Conservation (phyloP, 176 grass and related monocot genomes). For the Chloris gayana region DNA sequence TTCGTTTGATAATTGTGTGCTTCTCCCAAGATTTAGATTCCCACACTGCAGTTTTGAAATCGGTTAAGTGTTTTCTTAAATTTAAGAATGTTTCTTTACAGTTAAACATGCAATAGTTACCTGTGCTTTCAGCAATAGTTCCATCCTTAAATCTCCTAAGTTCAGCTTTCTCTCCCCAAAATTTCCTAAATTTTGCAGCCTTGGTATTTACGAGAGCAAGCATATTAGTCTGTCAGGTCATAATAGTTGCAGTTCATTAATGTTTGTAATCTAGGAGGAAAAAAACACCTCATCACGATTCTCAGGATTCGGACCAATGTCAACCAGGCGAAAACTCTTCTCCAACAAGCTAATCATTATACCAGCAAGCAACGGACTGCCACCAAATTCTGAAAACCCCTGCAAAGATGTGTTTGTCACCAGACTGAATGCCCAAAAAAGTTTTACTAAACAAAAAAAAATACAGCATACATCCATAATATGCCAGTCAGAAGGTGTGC, state of each 20-base stretch:
- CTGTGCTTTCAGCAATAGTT: conserved; percentile 95
- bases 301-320: conserved; percentile 88
- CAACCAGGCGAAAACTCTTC: conserved; percentile 75
- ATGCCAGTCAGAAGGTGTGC: conserved; percentile 87
- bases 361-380: conserved; percentile 65
- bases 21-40: conserved; percentile 72
- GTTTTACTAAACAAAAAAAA: conserved; percentile 12
- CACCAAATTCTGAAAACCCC: conserved; percentile 87
- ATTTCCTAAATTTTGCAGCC: conserved; percentile 79
- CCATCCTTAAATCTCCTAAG: conserved; percentile 97
- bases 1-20: conserved; percentile 84
- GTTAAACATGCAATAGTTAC: conserved; percentile 49
- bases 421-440: conserved; percentile 27
- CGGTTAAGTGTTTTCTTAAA: conserved; percentile 18
- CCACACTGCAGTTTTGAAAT: conserved; percentile 71
- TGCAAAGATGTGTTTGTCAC: conserved; percentile 44
- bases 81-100: conserved; percentile 23
- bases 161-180: conserved; percentile 96
- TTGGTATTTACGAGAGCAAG: conserved; percentile 40
- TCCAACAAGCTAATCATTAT: conserved; percentile 70
- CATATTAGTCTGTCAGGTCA: conserved; percentile 21
- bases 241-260: neutral
- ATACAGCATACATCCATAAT: conserved; percentile 70
- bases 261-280: conserved; percentile 7
- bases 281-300: conserved; percentile 67